Evolutionary conservation across 768 basidiomycete species (phyloP), one percentile per base, ranked within the genome.

Genomic region (Nidularia sp.): DNA sequence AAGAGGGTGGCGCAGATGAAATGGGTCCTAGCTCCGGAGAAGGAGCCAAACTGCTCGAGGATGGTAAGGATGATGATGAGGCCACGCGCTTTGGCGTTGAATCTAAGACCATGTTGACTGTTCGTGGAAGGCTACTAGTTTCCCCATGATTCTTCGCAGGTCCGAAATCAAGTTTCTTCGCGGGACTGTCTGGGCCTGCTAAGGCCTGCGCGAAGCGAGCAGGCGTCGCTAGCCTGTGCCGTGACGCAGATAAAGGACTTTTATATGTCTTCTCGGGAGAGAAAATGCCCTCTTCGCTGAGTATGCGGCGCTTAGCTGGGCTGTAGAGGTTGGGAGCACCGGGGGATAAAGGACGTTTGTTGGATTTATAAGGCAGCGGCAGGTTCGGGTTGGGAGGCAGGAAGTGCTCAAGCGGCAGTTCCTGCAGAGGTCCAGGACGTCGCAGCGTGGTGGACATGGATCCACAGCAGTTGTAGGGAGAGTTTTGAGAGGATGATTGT

Each of bases 291-390:
- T 83, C 83, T 46, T 72, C 73, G 57, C 70, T 72, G 55, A 87
- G 71, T 47, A 88, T 78, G 50, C 87, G 81, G 48, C 87, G 82
- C 62, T 90, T 90, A 31, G 83, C 73, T 18, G 87, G 84, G 58
- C 80, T 86, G 60, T 76, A 77, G 44, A 76, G 67, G 22, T 62
- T 67, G 10, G 75, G 71, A 35, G 62, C 69, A 31, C 73, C 76
- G 1, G 86, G 84, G 29, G 86, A 86, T 58, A 77, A 69, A 42
- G 85, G 77, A 29, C 87, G 83, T 70, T 88, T 88, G 65, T 70
- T 71, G 49, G 69, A 66, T 55, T 69, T 72, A 57, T 59, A 58
- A 54, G 57, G 49, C 36, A 56, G 41, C 42, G 57, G 55, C 18
- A 60, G 43, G 57, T 68, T 66, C 42, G 68, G 56, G 55, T 72